Evolutionary conservation across 1,284 basidiomycete genomes (phyloP).

Genomic region (Ganoderma meredithae): DNA sequence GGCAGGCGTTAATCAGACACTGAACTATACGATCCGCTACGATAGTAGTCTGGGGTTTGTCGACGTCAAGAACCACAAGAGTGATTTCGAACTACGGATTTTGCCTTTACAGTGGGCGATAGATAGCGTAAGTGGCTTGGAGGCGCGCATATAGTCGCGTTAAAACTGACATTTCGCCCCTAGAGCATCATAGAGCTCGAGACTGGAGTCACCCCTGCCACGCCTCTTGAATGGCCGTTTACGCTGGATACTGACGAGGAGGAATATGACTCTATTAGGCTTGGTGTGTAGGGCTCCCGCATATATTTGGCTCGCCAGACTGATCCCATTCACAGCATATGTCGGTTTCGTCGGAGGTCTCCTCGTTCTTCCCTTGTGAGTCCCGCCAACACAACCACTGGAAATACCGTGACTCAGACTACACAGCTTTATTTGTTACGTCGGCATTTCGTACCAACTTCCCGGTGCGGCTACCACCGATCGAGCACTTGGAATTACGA

Average conservation of each 20-base stretch:
- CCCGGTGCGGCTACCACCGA: constrained; percentile 72
- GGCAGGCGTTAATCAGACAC: constrained; percentile 54
- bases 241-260: constrained; percentile 71
- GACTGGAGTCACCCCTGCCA: constrained; percentile 58
- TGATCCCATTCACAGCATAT: constrained; percentile 51
- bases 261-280: constrained; percentile 57
- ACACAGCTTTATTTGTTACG: constrained; percentile 60
- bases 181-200: constrained; percentile 74
- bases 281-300: constrained; percentile 51
- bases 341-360: constrained; percentile 65
- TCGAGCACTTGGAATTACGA: constrained; percentile 63
- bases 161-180: not conserved
- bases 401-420: constrained; percentile 40
- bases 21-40: constrained; percentile 78
- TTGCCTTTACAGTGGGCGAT: constrained; percentile 82
- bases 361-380: constrained; percentile 72
- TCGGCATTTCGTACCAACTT: constrained; percentile 77
- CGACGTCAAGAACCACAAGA: constrained; percentile 68
- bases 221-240: constrained; percentile 77
- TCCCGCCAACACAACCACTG: not conserved
- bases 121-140: constrained; percentile 59
- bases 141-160: not conserved
- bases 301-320: not conserved
- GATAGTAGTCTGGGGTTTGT: constrained; percentile 72
- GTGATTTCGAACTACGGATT: constrained; percentile 74